Conservation (phyloP, 2,329 filamentous ascomycete genomes). For the Diaporthe sp. region DNA sequence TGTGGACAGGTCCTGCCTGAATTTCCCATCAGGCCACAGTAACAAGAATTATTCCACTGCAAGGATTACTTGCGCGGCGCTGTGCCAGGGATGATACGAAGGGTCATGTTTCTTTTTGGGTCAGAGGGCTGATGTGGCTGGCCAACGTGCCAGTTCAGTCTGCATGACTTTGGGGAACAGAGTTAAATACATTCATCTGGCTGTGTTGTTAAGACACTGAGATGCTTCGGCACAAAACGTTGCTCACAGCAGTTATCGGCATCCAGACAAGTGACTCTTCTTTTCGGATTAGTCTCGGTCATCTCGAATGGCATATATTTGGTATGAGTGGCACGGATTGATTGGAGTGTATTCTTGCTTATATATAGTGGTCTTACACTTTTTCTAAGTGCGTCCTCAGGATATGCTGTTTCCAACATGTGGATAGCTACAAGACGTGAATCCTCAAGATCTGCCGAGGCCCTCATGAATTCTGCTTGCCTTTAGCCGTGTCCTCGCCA, state of each 20-base stretch:
- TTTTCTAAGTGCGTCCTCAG: background rate
- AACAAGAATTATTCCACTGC: background rate
- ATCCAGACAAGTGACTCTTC: background rate
- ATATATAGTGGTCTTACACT: background rate
- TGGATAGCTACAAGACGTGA: background rate
- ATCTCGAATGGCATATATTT: background rate
- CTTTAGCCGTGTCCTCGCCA: background rate
- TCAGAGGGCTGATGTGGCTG: too few species aligned
- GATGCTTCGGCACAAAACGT: background rate
- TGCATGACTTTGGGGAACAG: too few species aligned
- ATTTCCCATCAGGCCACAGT: background rate
- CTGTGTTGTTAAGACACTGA: background rate
- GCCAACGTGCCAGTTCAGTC: too few species aligned
- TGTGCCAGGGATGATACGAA: background rate
- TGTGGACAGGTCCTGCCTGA: background rate
- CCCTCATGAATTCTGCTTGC: background rate
- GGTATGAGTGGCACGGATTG: background rate
- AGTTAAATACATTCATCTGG: too few species aligned
- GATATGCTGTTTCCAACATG: background rate
- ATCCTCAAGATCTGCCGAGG: background rate
- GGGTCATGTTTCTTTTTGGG: background rate
- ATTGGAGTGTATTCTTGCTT: slow-evolving; percentile 4
- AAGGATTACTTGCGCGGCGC: too few species aligned
- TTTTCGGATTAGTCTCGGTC: background rate
- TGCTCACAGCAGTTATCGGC: background rate